A percentile compares a stretch with the other conserved stretches of the same genome.
These are phyloP conservation scores for Populus simonii DNA, from an alignment of 345 rosid species.

Conservation along the genomic window DNA sequence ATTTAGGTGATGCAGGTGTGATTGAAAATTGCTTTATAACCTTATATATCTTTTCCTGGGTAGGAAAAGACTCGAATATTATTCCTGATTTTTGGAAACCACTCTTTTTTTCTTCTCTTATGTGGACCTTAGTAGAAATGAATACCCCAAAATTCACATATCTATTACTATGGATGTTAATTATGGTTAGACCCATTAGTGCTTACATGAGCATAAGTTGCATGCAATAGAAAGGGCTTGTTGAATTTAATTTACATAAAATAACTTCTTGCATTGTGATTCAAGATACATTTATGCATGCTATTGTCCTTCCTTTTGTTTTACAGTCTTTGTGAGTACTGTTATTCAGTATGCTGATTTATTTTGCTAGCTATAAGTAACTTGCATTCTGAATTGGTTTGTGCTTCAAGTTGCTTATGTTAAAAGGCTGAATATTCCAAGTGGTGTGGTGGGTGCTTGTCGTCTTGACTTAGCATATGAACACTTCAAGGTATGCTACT, in stretches of 20 bases:
- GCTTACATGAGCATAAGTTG: not conserved
- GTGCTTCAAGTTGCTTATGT: constrained; percentile 65
- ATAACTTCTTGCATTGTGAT: not conserved
- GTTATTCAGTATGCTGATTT: not conserved
- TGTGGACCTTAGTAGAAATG: not conserved
- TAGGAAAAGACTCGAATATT: not conserved
- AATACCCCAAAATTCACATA: not conserved
- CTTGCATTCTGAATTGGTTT: constrained; percentile 14
- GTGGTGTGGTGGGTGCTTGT: constrained; percentile 96
- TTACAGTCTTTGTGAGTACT: not conserved
- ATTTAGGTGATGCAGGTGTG: constrained; percentile 93
- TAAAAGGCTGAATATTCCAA: constrained; percentile 82
- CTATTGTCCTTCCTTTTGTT: not conserved
- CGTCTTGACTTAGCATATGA: constrained; percentile 97
- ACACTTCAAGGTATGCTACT: constrained; percentile 79
- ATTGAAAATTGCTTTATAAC: not conserved
- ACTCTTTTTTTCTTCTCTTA: not conserved
- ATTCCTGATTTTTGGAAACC: not conserved
- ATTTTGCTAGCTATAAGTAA: not conserved
- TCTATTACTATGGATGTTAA: not conserved
- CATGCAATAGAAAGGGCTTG: not conserved
- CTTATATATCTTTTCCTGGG: not conserved
- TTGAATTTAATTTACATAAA: not conserved
- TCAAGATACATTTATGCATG: not conserved
- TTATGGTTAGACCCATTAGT: not conserved